Base-by-base conservation (phyloP, 495 filamentous ascomycete species). In the Xylaria bambusicola region DNA sequence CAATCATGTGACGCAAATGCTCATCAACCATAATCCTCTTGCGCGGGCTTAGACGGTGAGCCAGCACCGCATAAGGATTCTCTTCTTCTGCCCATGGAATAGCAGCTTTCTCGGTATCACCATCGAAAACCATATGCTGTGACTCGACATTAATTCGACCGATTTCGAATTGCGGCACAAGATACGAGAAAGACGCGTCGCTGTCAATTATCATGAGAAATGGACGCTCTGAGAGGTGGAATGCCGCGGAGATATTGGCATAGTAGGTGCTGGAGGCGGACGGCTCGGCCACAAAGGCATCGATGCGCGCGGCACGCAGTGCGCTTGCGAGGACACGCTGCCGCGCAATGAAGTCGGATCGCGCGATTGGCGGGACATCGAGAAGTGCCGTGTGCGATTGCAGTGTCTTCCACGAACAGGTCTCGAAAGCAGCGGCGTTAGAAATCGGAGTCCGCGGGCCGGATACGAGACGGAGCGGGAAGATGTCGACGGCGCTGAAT, bases 1-100 rank as follows among this genome's bases (percentile, higher is more conserved):
- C 65, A 13, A 71, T 68, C 61, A 71, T 68, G 58, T 60, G 65
- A 4, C 68, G 46, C 20, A 21, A 31, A 29, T 71, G 68, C 52
- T 71, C 68, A 53, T 71, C 68, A 2, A 71, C 23, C 68, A 71
- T 68, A 40, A 71, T 41, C 45, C 62, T 66, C 15, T 49, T 54
- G 36, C 61, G 58, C 15, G 52, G 56, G 3, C 59, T 61, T 8
- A 36, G 58, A 21, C 45, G 49, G 23, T 15, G 6, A 6, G 12
- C 5, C 5, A 71, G 50, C 6, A 62, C 68, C 33, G 60, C 54
- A 27, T 70, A 70, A 3, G 65, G 65, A 18, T 53, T 60, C 36
- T 58, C 31, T 24, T 71, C 68, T 20, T 71, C 65, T 36, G 17
- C 10, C 68, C 65, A 67, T 2, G 38, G 42, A 33, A 70, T 63